Percentiles rank a stretch among this genome's conserved stretches.
Conservation (phyloP, 2,329 filamentous ascomycete species). For the Parasarocladium wereldwijsianum region DNA sequence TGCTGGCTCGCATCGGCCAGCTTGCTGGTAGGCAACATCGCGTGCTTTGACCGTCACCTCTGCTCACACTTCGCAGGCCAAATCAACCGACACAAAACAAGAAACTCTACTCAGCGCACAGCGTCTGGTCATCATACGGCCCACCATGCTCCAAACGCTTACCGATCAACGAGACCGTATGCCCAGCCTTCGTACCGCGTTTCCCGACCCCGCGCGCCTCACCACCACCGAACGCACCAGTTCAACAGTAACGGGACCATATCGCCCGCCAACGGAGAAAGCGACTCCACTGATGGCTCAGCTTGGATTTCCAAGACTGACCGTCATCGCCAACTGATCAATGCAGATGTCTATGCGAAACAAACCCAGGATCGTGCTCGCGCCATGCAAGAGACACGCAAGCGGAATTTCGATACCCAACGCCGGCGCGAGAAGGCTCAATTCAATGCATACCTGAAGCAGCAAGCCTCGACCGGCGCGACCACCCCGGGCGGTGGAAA, state of each 20-base stretch:
- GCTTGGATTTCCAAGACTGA: slow-evolving; percentile 59
- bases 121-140: slow-evolving; percentile 12
- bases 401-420: slow-evolving; percentile 37
- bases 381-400: slow-evolving; percentile 56
- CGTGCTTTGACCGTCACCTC: neutral
- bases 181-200: slow-evolving; percentile 19
- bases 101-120: slow-evolving; percentile 28
- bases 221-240: slow-evolving; percentile 45
- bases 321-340: slow-evolving; percentile 72
- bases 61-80: slow-evolving; percentile 36
- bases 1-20: slow-evolving; percentile 37
- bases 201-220: slow-evolving; percentile 19
- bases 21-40: slow-evolving; percentile 27
- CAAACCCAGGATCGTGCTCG: slow-evolving; percentile 52
- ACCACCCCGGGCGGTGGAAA: slow-evolving; percentile 13
- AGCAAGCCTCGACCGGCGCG: slow-evolving; percentile 7
- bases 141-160: slow-evolving; percentile 14
- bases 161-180: slow-evolving; percentile 19
- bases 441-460: slow-evolving; percentile 25
- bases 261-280: slow-evolving; percentile 11
- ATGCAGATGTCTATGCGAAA: slow-evolving; percentile 62
- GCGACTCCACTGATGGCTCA: slow-evolving; percentile 5
- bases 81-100: slow-evolving; percentile 67
- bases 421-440: slow-evolving; percentile 45
- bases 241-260: slow-evolving; percentile 39